Percentiles rank a stretch among this genome's conserved stretches.
phyloP scores from a whole-genome alignment of 345 rosid species.

The Acer saccharum region DNA sequence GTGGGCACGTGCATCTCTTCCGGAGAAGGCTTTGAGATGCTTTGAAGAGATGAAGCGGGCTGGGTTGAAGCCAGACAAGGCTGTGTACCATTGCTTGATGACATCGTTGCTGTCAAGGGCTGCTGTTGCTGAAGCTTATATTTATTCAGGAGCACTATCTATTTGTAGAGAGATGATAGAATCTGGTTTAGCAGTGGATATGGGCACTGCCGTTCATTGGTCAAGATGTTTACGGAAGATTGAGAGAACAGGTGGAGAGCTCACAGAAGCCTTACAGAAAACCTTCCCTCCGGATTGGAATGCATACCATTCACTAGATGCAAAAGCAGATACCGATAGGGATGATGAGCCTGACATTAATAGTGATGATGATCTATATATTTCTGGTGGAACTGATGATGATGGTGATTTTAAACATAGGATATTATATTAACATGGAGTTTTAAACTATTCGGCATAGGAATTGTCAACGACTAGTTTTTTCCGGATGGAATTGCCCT shows the following conservation, averaged over 20 bases:
- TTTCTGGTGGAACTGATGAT: constrained; percentile 24
- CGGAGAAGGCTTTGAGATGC: constrained; percentile 84
- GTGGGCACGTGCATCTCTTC: constrained; percentile 94
- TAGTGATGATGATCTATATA: constrained; percentile 21
- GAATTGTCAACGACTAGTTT: background rate
- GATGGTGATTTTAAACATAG: constrained; percentile 21
- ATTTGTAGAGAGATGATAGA: constrained; percentile 79
- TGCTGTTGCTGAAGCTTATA: constrained; percentile 71
- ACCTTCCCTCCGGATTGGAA: constrained; percentile 96
- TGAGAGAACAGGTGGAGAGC: constrained; percentile 87
- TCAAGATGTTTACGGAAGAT: constrained; percentile 78
- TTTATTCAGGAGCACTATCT: constrained; percentile 58
- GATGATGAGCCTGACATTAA: constrained; percentile 33
- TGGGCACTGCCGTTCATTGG: constrained; percentile 98
- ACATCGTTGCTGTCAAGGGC: constrained; percentile 84
- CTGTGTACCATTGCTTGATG: constrained; percentile 91
- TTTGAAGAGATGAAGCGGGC: constrained; percentile 78
- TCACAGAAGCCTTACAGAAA: constrained; percentile 88
- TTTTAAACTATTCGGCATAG: too few relatives aligned
- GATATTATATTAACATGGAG: background rate
- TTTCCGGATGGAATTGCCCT: background rate
- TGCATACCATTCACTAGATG: constrained; percentile 36
- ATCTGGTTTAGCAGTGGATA: constrained; percentile 72
- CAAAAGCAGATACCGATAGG: constrained; percentile 35
- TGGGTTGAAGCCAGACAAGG: constrained; percentile 83